phyloP scores from a whole-genome alignment of 108 stramenopile genomes.

The Epithemia pelagica region DNA sequence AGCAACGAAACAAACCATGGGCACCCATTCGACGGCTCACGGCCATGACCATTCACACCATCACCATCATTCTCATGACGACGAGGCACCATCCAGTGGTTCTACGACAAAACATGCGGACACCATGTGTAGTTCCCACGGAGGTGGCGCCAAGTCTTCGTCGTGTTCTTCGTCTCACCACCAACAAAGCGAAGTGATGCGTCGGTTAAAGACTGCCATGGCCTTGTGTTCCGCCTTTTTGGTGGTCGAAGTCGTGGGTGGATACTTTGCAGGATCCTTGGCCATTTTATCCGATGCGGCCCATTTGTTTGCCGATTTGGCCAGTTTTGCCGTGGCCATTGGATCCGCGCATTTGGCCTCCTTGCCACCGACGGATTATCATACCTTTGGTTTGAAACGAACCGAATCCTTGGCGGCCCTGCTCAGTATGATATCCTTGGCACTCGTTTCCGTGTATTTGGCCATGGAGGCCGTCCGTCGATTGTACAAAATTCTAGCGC shows the following conservation, averaged over 20 bases:
- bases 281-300: conserved; percentile 86
- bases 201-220: conserved; percentile 56
- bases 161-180: too few relatives aligned
- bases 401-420: conserved; percentile 91
- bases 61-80: too few relatives aligned
- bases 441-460: conserved; percentile 63
- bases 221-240: conserved; percentile 57
- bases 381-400: conserved; percentile 87
- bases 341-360: conserved; percentile 70
- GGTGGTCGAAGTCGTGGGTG: conserved; percentile 74
- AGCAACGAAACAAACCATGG: too few relatives aligned
- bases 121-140: too few relatives aligned
- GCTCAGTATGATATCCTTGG: conserved; percentile 75
- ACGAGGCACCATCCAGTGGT: too few relatives aligned
- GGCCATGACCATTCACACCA: too few relatives aligned
- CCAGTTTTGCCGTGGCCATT: conserved; percentile 73
- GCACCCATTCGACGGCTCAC: too few relatives aligned
- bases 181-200: conserved; percentile 26
- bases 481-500: conserved; percentile 16
- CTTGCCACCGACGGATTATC: conserved; percentile 64
- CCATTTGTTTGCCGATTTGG: conserved; percentile 75
- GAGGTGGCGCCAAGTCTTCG: too few relatives aligned
- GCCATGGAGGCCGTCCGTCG: conserved; percentile 71
- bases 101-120: too few relatives aligned
- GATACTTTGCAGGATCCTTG: conserved; percentile 59